Evolutionary conservation across 2,329 filamentous ascomycete species (phyloP), one percentile per base, ranked within the genome.

Genomic region (Penicillium decumbens): DNA sequence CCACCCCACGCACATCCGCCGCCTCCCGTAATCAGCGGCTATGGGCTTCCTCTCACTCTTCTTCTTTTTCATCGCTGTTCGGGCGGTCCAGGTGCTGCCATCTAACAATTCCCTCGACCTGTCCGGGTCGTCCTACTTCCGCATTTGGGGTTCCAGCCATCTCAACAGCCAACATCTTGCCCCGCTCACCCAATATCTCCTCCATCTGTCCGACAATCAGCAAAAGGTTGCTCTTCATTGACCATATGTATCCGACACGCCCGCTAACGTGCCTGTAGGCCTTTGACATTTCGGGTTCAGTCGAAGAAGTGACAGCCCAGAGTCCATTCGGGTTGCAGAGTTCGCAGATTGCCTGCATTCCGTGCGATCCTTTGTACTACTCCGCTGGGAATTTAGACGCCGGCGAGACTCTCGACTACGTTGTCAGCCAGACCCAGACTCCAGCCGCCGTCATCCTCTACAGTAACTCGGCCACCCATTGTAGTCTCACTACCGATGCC

Each of bases 341-440:
- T 12, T 51, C 52, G 10, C 55, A 65, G 18, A 72, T 75, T 48
- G 71, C 70, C 43, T 69, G 70, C 41, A 58, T 75, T 45, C 69
- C 67, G 37, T 75, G 73, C 55, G 73, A 75, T 53, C 52, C 59
- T 1, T 59, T 63, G 30, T 65, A 63, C 23, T 75, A 75, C 54
- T 54, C 65, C 9, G 28, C 28, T 29, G 72, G 70, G n/a, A 64
- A 67, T 28, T 53, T 72, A 27, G 60, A 65, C 54, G 69, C 64
- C 8, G 64, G 60, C 46, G 55, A 61, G 25, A 71, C 70, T 4
- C 58, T 75, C 35, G 41, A 56, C 35, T 64, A 62, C 45, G 62
- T 70, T 29, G 55, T 72, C 48, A 50, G 60, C 9, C 55, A 62
- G 6, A 50, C 49, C 8, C 55, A 62, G 6, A 50, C 49, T 7